A percentile compares a stretch with the other conserved stretches of the same genome.
Evolutionary conservation across 2,329 filamentous ascomycete species (phyloP).

Genomic region (Apiospora saccharicola): DNA sequence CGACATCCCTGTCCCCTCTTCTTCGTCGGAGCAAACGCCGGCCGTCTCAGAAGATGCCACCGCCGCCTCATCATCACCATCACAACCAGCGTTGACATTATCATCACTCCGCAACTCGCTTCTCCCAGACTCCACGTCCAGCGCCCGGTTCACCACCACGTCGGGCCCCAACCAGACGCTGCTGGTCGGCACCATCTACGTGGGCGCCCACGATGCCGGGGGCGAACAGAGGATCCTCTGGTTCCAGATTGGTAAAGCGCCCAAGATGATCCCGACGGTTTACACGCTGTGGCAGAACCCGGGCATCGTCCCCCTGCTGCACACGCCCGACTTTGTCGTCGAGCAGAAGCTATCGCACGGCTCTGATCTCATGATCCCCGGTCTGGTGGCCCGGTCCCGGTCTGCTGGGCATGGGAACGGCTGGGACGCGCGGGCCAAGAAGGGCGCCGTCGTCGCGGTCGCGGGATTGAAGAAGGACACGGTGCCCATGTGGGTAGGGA

Average conservation of each 20-base stretch:
- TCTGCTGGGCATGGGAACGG: too few relatives aligned
- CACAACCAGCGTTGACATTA: not conserved
- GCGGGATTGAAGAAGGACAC: constrained; percentile 65
- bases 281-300: constrained; percentile 74
- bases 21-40: constrained; percentile 32
- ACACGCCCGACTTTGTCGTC: constrained; percentile 68
- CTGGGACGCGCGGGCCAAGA: constrained; percentile 65
- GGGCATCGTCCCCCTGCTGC: constrained; percentile 66
- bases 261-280: constrained; percentile 62
- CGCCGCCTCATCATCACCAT: constrained; percentile 15
- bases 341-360: constrained; percentile 66
- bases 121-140: constrained; percentile 68
- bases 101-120: constrained; percentile 57
- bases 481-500: constrained; percentile 69
- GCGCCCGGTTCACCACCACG: constrained; percentile 71
- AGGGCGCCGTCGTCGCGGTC: constrained; percentile 68
- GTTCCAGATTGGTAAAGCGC: constrained; percentile 62
- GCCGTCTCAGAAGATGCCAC: constrained; percentile 39
- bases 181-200: constrained; percentile 70
- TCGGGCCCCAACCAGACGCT: constrained; percentile 66
- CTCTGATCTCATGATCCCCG: constrained; percentile 74
- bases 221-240: constrained; percentile 66
- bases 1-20: constrained; percentile 45
- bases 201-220: constrained; percentile 61
- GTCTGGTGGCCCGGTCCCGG: constrained; percentile 51